These are phyloP conservation scores for Dryadomyces sulphureus DNA, from an alignment of 2,329 filamentous ascomycete species.

Conservation along the genomic window DNA sequence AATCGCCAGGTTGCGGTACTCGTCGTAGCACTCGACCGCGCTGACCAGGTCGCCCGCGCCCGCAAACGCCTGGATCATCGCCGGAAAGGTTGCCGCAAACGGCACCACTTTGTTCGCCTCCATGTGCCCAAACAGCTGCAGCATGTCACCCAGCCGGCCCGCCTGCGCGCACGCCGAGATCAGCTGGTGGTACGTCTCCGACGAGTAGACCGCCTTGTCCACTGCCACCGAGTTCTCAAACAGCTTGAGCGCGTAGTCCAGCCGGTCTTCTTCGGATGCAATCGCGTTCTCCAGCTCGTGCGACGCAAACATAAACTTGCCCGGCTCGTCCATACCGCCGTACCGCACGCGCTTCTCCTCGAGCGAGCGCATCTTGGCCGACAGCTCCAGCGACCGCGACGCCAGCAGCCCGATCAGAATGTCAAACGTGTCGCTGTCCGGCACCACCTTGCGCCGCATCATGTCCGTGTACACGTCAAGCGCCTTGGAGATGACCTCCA, in stretches of 20 bases:
- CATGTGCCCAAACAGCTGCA: constrained; percentile 84
- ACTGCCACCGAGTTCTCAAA: constrained; percentile 62
- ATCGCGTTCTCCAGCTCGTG: constrained; percentile 79
- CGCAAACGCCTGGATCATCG: constrained; percentile 92
- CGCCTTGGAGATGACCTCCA: constrained; percentile 77
- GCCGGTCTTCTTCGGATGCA: constrained; percentile 71
- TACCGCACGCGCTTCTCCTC: constrained; percentile 75
- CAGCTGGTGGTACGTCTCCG: constrained; percentile 71
- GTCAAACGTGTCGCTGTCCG: constrained; percentile 75
- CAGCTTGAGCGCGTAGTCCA: constrained; percentile 71
- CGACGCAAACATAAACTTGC: constrained; percentile 78
- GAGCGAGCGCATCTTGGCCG: constrained; percentile 54
- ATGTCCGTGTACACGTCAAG: constrained; percentile 95
- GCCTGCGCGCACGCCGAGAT: constrained; percentile 77
- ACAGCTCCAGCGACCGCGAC: constrained; percentile 64
- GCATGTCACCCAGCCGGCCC: constrained; percentile 75
- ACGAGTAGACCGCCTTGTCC: constrained; percentile 52
- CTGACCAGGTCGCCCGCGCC: constrained; percentile 66
- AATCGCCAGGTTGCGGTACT: constrained; percentile 82
- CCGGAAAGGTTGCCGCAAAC: constrained; percentile 68
- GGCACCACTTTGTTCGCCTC: constrained; percentile 60
- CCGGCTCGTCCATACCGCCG: constrained; percentile 69
- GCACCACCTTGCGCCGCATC: constrained; percentile 69
- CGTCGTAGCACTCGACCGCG: constrained; percentile 88
- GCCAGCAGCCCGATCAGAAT: constrained; percentile 75